Base-by-base conservation (phyloP, 2,329 filamentous ascomycete species). In the Phialocephala subalpina region DNA sequence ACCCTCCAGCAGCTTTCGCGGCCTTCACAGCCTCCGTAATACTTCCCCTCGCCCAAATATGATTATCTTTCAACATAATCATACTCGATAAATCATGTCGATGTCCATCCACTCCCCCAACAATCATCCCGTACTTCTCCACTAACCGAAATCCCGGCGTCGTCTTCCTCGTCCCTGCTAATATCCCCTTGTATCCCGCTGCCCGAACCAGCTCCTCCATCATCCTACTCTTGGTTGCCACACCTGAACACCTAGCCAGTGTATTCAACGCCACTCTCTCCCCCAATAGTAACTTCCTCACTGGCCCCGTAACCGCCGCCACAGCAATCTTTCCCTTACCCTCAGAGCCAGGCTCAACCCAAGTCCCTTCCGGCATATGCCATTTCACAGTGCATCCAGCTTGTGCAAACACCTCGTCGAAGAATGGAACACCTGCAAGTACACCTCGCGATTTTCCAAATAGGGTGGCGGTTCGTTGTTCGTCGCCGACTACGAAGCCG, bases 41-140 rank as follows among this genome's bases (percentile, higher is more conserved):
- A 76, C 91, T 92, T 29, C 91, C 91, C 62, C 92, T 90, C 69
- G 93, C 93, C 91, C 95, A 97, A 64, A 99, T 91, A 80, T 99
- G 96, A 80, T 99, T 99, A 80, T 99, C 96, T 83, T 99, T 99
- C 70, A 99, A 85, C 96, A 99, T 99, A 64, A 94, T 94, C 96
- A 99, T 98, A 70, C 90, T 87, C 78, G 89, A 92, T 64, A 99
- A 83, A 78, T 99, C 96, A 80, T 97, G 93, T 36, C 96, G 85
- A 79, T 99, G 96, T 2, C 90, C 88, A 80, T 99, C 96, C 18
- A 93, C 94, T 12, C 96, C 96, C 64, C 95, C 96, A 18, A 97
- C 91, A 25, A 97, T 83, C 91, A 99, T 97, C 72, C 94, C 96
- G 79, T 99, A 99, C 82, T 99, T 99, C 80, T 99, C 96, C 11